Base-by-base conservation (phyloP, 2,329 filamentous ascomycete genomes). In the Atkinsonella texensis region DNA sequence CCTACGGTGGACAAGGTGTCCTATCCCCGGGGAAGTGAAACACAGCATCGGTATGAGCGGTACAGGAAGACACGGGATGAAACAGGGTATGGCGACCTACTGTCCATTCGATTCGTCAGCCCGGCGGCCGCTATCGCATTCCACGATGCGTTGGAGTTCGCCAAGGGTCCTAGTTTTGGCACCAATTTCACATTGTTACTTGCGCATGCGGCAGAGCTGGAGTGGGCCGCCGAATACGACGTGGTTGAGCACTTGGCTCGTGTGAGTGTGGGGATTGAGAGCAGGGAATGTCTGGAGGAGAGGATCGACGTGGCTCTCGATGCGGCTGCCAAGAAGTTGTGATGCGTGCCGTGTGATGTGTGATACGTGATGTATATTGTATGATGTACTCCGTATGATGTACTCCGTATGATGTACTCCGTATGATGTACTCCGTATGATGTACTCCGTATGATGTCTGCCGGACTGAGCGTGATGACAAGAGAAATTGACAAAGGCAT, bases 141-240 rank as follows among this genome's bases (percentile, higher is more conserved):
- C 50, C 76, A 74, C 55, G 70, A 79, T 51, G 64, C 64, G 23
- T 52, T 78, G 1, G 62, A 70, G 38, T 63, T 77, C 40, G 70
- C 74, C 56, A 68, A 72, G 23, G 74, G 75, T 0, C 75, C 74
- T 0, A 74, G 76, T 55, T 62, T 79, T 1, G 77, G 75, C 1
- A 75, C 74, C 1, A 74, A 74, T 54, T 63, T 70, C 46, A 77
- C 73, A 2, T 59, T 79, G 1, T 58, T 68, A 17, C 59, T 69
- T 18, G 62, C 68, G 1, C 73, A 70, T 54, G 65, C 63, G 3
- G 63, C 63, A 12, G 65, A 70, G 52, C 59, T 66, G 18, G 64
- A 69, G 3, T 64, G 66, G 54, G 66, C 65, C 0, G 65, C 60
- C 11, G 61, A 65, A 23, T 72, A 68, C 52, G 74, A 71, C 0